Evolutionary conservation across 2,329 filamentous ascomycete genomes (phyloP).

Genomic region (Blastomyces percursus): DNA sequence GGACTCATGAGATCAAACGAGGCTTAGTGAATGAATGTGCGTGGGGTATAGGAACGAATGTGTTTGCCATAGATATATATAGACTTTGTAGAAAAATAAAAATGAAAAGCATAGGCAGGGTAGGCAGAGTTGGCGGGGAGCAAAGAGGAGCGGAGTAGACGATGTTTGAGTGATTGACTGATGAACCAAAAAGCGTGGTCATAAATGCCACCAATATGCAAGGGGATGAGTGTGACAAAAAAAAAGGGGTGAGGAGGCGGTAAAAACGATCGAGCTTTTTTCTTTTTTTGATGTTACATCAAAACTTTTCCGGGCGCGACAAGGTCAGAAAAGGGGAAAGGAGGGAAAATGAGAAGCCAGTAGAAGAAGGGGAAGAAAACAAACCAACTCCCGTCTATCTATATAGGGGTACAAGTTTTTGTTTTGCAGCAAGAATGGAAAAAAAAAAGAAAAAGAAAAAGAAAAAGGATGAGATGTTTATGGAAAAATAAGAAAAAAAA

Average conservation of each 20-base stretch:
- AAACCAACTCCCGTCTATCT: neutral
- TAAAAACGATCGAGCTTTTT: neutral
- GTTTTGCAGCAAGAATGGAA: neutral
- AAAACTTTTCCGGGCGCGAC: neutral
- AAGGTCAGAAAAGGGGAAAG: neutral
- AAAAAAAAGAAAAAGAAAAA: too few relatives aligned
- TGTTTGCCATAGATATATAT: neutral
- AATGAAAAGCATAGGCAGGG: neutral
- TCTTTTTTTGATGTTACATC: neutral
- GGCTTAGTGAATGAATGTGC: neutral
- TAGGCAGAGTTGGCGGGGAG: too few relatives aligned
- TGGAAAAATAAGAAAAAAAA: neutral
- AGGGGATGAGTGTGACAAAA: too few relatives aligned
- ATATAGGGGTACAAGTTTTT: neutral
- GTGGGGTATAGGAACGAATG: neutral
- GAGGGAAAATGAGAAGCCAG: neutral
- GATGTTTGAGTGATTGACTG: neutral
- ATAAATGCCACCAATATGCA: neutral
- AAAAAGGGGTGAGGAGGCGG: too few relatives aligned
- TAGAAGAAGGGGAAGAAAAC: neutral
- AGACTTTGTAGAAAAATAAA: neutral
- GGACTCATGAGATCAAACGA: constrained; percentile 1
- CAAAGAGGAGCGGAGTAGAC: too few relatives aligned
- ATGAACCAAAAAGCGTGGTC: neutral
- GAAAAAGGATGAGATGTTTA: neutral